Evolutionary conservation across 805 yeast genomes (phyloP), one percentile per base, ranked within the genome.

Genomic region (Suhomyces kilbournensis): DNA sequence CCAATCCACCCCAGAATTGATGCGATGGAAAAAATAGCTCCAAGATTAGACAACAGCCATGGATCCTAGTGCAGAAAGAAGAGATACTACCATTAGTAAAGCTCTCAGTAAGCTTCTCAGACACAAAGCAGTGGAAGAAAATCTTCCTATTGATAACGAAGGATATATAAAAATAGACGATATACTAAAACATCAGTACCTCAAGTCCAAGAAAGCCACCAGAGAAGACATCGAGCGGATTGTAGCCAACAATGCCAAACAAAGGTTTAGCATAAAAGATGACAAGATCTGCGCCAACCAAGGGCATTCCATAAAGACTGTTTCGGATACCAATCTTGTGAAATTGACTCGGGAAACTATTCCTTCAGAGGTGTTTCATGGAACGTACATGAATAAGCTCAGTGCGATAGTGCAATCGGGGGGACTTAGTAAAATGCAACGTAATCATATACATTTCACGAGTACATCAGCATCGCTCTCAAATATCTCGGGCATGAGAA

Each of bases 371-470:
- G 77, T 90, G 2, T 83, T 90, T 17, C 99, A 94, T 66, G 98
- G 98, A 3, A 93, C 98, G 0, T 82, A 75, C 53, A 50, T 53
- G 4, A 64, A 66, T 2, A 82, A 79, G 26, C 70, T 87, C 58
- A 61, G 69, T 1, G 52, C 63, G 19, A 88, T 88, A 3, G 51
- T 77, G n/a, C 49, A 69, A 23, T 59, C 76, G 3, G 83, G 83
- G 0, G 91, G 90, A 0, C 69, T 94, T 22, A 76, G 78, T 14
- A 75, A 69, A 54, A 89, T 91, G 97, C 70, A 67, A 30, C 73
- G 99, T 60, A 86, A 86, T 57, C 98, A 94, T 66, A 82, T 94
- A 15, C 99, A 94, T 69, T 77, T 93, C 64, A 89, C 98, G 0
- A 71, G 81, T 1, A 71, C 69, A 30, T 71, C 81, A 1, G 70